Evolutionary conservation across 257 asterid species (phyloP), one percentile per base, ranked within the genome.

Genomic region (Coffea canephora): DNA sequence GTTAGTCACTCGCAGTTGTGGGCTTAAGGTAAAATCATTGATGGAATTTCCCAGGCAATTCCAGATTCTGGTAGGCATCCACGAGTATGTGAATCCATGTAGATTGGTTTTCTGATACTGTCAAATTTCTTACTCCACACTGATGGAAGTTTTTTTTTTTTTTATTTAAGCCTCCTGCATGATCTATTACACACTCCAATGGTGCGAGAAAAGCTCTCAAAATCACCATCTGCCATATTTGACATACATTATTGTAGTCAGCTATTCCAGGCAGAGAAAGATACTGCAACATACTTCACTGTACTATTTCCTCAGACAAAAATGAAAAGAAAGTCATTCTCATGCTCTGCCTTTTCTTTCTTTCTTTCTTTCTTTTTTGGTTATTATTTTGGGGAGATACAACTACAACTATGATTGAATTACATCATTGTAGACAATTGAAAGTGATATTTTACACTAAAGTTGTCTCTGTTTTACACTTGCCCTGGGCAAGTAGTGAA

Each of bases 31-130:
- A 39, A 84, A 71, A 64, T 27, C 86, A 15, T 69, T 79, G 16
- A 49, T 80, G 79, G 66, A 74, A 43, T 75, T 83, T 48, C 54
- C 71, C 36, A 82, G 73, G 76, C 92, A 82, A 80, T 71, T 86
- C 14, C 86, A 75, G 74, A 82, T 81, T 73, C 66, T 82, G 76
- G 83, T 77, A 54, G 79, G 80, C 75, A 83, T 68, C 70, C 76
- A 34, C 57, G 90, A 91, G 75, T 82, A 82, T 75, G 39, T 48
- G 73, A 85, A 83, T 75, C 82, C 88, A 11, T 87, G 87, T 83
- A 88, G 87, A 84, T 69, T 88, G 69, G 88, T 89, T 59, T 82
- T 83, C 25, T 87, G 79, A 86, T 74, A 64, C 45, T 74, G 72
- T 41, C 69, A n/a, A 70, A 43, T 41, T 73, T 79, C 23, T 41